Percentiles rank a stretch among this genome's conserved stretches.
Evolutionary conservation across 306 rosid species (phyloP).

Genomic region (Ormosia semicastrata): DNA sequence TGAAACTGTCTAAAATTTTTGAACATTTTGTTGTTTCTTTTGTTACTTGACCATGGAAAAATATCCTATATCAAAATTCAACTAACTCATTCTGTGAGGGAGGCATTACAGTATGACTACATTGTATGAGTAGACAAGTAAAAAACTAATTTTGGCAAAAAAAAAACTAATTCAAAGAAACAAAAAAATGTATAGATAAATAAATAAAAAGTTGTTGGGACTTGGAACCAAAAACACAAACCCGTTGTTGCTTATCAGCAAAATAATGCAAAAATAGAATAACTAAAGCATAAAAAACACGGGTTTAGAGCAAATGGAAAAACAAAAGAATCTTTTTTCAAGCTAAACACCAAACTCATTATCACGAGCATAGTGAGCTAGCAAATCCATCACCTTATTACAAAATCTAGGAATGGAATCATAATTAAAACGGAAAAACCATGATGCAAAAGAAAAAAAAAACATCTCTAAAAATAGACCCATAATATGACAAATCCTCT

Average conservation of each 20-base stretch:
- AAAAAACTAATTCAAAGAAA: constrained; percentile 6
- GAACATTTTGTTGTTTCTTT: neutral
- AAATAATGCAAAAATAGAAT: neutral
- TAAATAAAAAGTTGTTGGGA: neutral
- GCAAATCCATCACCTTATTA: too few species aligned
- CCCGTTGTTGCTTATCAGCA: neutral
- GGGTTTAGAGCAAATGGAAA: neutral
- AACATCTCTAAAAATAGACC: too few species aligned
- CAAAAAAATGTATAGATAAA: neutral
- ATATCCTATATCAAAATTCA: neutral
- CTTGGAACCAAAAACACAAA: neutral
- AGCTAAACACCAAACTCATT: too few species aligned
- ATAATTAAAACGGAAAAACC: too few species aligned
- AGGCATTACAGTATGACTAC: too few species aligned
- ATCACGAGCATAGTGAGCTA: too few species aligned
- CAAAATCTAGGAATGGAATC: too few species aligned
- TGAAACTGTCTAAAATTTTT: too few species aligned
- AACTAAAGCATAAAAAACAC: neutral
- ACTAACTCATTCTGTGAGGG: neutral
- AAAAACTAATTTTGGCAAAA: constrained; percentile 16
- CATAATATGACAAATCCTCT: too few species aligned
- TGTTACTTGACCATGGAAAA: neutral
- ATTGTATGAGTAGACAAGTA: neutral
- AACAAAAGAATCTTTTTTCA: too few species aligned
- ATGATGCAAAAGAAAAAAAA: neutral